These are phyloP conservation scores for Oryza officinalis DNA, from an alignment of 176 grass and related monocot species.

Conservation along the genomic window DNA sequence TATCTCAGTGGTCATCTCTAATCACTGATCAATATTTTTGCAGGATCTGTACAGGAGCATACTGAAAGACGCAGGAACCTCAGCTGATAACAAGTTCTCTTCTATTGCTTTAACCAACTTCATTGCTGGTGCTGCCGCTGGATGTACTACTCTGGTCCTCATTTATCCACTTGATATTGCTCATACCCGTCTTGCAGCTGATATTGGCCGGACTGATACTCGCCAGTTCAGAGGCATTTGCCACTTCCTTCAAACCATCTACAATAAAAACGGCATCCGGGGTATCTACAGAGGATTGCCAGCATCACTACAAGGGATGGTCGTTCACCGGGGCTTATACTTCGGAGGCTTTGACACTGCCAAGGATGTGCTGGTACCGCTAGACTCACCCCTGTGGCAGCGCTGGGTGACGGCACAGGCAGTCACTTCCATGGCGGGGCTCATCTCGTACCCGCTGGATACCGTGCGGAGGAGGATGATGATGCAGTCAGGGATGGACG, in stretches of 20 bases:
- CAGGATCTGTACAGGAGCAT: slow-evolving; percentile 86
- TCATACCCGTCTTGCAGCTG: slow-evolving; percentile 91
- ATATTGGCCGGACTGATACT: slow-evolving; percentile 61
- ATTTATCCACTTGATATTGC: slow-evolving; percentile 97
- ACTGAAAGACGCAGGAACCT: slow-evolving; percentile 56
- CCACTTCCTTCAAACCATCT: slow-evolving; percentile 86
- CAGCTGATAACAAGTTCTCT: slow-evolving; percentile 47
- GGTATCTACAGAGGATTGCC: slow-evolving; percentile 85
- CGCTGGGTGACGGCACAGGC: slow-evolving; percentile 78
- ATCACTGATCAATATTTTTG: slow-evolving; percentile 20
- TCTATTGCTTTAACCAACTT: slow-evolving; percentile 81
- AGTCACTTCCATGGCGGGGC: slow-evolving; percentile 73
- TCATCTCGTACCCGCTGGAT: slow-evolving; percentile 84
- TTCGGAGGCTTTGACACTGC: slow-evolving; percentile 95
- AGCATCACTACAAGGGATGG: slow-evolving; percentile 80
- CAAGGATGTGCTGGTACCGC: slow-evolving; percentile 70
- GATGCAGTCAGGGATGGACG: slow-evolving; percentile 91
- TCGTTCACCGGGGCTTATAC: slow-evolving; percentile 88
- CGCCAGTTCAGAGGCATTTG: slow-evolving; percentile 93
- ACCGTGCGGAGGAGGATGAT: slow-evolving; percentile 93
- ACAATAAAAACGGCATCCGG: slow-evolving; percentile 73
- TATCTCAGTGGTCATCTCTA: background rate
- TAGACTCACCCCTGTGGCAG: slow-evolving; percentile 78
- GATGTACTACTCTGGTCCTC: slow-evolving; percentile 91
- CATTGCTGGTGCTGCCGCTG: slow-evolving; percentile 78